Base-by-base conservation (phyloP, 1,139 yeast species). In the Suhomyces ambrosiae region DNA sequence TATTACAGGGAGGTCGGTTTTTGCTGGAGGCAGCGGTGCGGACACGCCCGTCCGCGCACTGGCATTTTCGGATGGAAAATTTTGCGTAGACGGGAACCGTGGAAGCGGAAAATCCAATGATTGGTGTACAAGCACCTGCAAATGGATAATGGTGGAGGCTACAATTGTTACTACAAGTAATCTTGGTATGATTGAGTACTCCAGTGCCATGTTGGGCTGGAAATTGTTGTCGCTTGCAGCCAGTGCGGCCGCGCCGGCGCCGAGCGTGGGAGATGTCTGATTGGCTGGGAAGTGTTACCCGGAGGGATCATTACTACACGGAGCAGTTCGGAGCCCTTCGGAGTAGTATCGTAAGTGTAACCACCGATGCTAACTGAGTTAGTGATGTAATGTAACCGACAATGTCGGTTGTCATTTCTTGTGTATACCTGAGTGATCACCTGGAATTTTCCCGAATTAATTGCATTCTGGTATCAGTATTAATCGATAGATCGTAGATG, bases 1-100 rank as follows among this genome's bases (percentile, higher is more conserved):
- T 38, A 32, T 35, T 38, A 31, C 42, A 34, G 33, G 38, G 35
- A 38, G 42, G 33, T 35, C 35, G 21, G 21, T 36, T 37, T 34
- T 38, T 38, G 40, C 24, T 35, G 42, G 22, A 21, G 11, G 21
- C 19, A 13, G 22, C 28, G 42, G 42, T 34, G 29, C 19, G 42
- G 34, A 36, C 42, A 38, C 42, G 38, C 29, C 41, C 7, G 21
- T 18, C n/a, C n/a, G 32, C 27, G 30, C 28, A 22, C 29, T 29
- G 28, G 18, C 24, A 23, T 31, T 15, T 21, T 25, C 27, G 29
- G 17, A 15, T n/a, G 12, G 32, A 23, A 38, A 38, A 33, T 27
- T 23, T 38, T 37, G 34, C 21, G 35, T 35, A 31, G 32, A 9
- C n/a, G 40, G 32, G 27, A 22, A 9, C 24, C 23, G 18, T 17